Conservation (phyloP, 805 yeast species). For the Komagataella mondaviorum region DNA sequence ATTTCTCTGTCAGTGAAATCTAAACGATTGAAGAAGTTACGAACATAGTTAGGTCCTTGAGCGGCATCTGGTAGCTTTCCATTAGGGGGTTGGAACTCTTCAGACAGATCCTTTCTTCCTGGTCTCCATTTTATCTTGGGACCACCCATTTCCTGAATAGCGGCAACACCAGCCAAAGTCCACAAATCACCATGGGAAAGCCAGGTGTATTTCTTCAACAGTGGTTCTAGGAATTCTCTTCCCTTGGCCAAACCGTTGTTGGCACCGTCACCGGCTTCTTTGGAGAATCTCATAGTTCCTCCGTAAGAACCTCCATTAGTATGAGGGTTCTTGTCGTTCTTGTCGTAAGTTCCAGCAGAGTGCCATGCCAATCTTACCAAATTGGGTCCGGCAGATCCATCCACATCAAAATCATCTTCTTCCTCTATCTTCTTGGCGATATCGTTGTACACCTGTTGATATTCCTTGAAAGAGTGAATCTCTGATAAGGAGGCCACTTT, state of each 20-base stretch:
- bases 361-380: constrained; percentile 37
- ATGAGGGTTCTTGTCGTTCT: constrained; percentile 22
- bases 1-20: constrained; percentile 34
- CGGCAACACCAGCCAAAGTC: constrained; percentile 59
- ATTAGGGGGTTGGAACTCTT: constrained; percentile 24
- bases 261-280: constrained; percentile 36
- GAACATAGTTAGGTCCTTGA: constrained; percentile 28
- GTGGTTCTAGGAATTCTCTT: constrained; percentile 39
- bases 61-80: constrained; percentile 39
- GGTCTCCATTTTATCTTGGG: constrained; percentile 47
- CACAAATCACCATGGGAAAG: constrained; percentile 55
- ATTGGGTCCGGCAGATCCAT: constrained; percentile 42
- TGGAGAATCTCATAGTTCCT: constrained; percentile 36
- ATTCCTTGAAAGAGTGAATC: constrained; percentile 33
- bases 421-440: constrained; percentile 52
- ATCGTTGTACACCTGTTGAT: constrained; percentile 55
- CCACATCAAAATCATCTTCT: constrained; percentile 38
- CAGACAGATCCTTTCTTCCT: constrained; percentile 27
- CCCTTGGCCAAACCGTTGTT: constrained; percentile 41
- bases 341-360: constrained; percentile 32
- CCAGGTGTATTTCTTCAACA: constrained; percentile 43
- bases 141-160: constrained; percentile 51
- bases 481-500: constrained; percentile 16
- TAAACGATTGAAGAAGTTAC: constrained; percentile 30
- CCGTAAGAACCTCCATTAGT: constrained; percentile 33